Conservation (phyloP, 1,139 yeast genomes). For the Geotrichum siamense region DNA sequence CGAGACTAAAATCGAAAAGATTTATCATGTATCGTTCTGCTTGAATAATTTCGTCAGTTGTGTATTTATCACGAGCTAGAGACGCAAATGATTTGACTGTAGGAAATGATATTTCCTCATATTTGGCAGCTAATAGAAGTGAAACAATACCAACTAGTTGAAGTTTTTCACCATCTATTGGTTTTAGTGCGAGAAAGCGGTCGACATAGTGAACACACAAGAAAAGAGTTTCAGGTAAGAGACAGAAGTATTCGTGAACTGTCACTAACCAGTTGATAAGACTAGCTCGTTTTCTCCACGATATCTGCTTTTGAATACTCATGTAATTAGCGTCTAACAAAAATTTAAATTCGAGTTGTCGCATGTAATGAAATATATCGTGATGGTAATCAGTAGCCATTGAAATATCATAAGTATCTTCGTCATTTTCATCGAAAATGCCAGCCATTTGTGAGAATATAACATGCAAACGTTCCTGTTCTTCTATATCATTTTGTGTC, state of each 20-base stretch:
- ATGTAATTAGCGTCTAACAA: slow-evolving; percentile 74
- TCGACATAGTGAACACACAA: slow-evolving; percentile 85
- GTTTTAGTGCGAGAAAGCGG: slow-evolving; percentile 67
- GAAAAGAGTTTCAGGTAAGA: slow-evolving; percentile 85
- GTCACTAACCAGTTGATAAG: slow-evolving; percentile 95
- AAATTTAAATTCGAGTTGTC: slow-evolving; percentile 64
- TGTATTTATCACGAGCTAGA: slow-evolving; percentile 86
- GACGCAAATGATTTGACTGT: slow-evolving; percentile 86
- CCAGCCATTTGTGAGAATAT: slow-evolving; percentile 37
- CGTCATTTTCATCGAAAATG: slow-evolving; percentile 67
- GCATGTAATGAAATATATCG: slow-evolving; percentile 76
- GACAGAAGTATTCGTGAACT: slow-evolving; percentile 78
- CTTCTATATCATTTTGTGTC: slow-evolving; percentile 26
- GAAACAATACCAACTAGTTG: slow-evolving; percentile 96
- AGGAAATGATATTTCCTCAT: slow-evolving; percentile 93
- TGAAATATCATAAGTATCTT: slow-evolving; percentile 86
- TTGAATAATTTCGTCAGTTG: slow-evolving; percentile 71
- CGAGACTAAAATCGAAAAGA: slow-evolving; percentile 84
- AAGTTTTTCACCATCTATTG: slow-evolving; percentile 72
- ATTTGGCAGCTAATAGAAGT: slow-evolving; percentile 87
- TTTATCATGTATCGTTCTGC: slow-evolving; percentile 94
- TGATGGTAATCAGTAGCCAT: slow-evolving; percentile 92
- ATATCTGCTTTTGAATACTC: slow-evolving; percentile 64
- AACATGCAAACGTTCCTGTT: slow-evolving; percentile 25
- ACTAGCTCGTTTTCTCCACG: slow-evolving; percentile 81